Conservation (phyloP, 805 yeast genomes). For the Grigorovia humatica region DNA sequence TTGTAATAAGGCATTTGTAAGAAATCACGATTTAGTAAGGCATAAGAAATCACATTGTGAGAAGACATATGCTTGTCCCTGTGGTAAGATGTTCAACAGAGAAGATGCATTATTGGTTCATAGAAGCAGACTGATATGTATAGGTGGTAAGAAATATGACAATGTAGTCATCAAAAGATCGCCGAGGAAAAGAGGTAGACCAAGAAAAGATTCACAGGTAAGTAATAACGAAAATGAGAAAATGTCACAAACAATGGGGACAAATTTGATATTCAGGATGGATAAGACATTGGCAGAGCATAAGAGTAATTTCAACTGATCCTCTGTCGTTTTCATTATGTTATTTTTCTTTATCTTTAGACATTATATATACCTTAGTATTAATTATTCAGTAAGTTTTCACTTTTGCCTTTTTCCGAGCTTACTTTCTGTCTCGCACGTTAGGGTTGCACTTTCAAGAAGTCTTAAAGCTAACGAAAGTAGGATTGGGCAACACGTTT, state of each 20-base stretch:
- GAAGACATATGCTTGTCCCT: constrained; percentile 64
- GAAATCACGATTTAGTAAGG: constrained; percentile 89
- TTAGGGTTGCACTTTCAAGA: neutral
- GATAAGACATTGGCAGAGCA: neutral
- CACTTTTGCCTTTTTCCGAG: neutral
- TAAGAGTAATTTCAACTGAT: neutral
- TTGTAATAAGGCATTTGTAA: constrained; percentile 80
- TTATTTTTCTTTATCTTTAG: neutral
- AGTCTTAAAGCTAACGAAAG: neutral
- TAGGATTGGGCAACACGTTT: neutral
- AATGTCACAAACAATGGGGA: neutral
- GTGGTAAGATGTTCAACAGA: constrained; percentile 90
- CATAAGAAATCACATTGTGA: constrained; percentile 82
- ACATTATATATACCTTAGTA: neutral
- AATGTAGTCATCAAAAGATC: constrained; percentile 23
- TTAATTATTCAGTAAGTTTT: neutral
- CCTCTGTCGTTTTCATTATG: neutral
- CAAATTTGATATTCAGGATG: neutral
- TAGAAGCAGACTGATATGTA: constrained; percentile 65
- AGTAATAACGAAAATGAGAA: neutral
- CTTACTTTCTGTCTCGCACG: too few species aligned
- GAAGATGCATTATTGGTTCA: constrained; percentile 84
- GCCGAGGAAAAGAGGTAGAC: constrained; percentile 23
- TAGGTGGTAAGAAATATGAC: constrained; percentile 45
- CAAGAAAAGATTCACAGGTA: constrained; percentile 11